These are phyloP conservation scores for Alternaria ventricosa DNA, from an alignment of 2,329 filamentous ascomycete genomes.

Conservation along the genomic window DNA sequence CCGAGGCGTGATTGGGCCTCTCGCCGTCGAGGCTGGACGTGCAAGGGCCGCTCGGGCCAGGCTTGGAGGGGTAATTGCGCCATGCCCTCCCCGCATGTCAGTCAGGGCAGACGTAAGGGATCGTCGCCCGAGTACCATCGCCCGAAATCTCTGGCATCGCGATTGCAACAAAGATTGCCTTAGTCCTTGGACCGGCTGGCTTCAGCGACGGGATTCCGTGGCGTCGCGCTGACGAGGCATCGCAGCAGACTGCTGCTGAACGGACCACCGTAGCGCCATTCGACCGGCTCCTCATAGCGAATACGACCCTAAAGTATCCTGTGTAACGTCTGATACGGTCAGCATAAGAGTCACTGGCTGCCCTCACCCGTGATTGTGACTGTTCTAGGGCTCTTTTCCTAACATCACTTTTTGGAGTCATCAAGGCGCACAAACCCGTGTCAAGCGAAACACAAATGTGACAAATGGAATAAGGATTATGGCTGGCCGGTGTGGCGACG, in stretches of 20 bases:
- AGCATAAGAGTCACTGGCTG: neutral
- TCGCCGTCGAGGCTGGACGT: slow-evolving; percentile 1
- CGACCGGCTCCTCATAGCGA: slow-evolving; percentile 9
- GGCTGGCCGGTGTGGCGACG: neutral
- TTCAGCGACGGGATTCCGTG: neutral
- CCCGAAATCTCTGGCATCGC: neutral
- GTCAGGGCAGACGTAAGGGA: slow-evolving; percentile 13
- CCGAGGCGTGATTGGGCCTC: slow-evolving; percentile 9
- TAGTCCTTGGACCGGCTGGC: neutral
- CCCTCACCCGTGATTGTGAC: neutral
- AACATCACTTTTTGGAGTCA: neutral
- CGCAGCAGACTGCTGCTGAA: neutral
- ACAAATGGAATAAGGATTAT: neutral
- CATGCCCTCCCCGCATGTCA: slow-evolving; percentile 7
- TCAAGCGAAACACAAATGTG: neutral
- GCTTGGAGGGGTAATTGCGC: slow-evolving; percentile 16
- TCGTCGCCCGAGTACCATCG: neutral
- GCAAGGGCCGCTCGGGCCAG: slow-evolving; percentile 14
- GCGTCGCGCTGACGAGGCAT: neutral
- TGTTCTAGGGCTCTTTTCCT: neutral
- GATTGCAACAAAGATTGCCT: neutral
- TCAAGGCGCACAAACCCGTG: neutral
- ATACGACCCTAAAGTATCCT: slow-evolving; percentile 2
- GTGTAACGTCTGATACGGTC: neutral
- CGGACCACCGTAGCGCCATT: neutral